Percentiles rank a stretch among this genome's conserved stretches.
phyloP scores from a whole-genome alignment of 2,329 filamentous ascomycete species.

The Cordyceps cateniannulata region DNA sequence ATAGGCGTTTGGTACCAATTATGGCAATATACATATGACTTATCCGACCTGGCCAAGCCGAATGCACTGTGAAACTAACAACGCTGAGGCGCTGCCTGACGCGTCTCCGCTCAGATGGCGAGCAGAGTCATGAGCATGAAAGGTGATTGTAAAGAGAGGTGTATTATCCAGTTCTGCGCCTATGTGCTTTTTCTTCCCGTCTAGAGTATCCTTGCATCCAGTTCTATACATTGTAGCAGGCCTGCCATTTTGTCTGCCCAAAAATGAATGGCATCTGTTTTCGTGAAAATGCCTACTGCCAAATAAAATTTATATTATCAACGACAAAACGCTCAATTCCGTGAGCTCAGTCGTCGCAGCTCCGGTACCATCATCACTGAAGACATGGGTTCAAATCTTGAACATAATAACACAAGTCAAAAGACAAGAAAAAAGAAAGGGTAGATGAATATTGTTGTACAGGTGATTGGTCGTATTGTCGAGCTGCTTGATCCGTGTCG shows the following conservation, averaged over 20 bases:
- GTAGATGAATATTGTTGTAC: slow-evolving; percentile 3
- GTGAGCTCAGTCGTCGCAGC: neutral
- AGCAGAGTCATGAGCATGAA: no score
- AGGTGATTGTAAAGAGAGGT: neutral
- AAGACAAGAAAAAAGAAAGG: neutral
- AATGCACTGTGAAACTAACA: neutral
- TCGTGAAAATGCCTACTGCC: neutral
- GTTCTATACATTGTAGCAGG: slow-evolving; percentile 3
- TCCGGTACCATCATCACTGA: neutral
- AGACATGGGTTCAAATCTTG: neutral
- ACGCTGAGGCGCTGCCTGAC: no score
- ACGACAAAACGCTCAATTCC: neutral
- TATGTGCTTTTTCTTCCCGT: neutral
- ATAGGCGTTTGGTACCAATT: slow-evolving; percentile 1
- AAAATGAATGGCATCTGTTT: neutral
- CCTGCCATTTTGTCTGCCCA: neutral
- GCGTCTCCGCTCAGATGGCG: no score
- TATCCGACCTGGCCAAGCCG: neutral
- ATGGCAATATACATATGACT: neutral
- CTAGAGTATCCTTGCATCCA: neutral
- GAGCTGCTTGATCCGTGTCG: neutral
- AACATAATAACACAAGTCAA: slow-evolving; percentile 10
- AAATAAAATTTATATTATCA: neutral
- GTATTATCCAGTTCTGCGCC: slow-evolving; percentile 11
- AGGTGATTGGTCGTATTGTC: neutral